phyloP scores from a whole-genome alignment of 164 flowering plant species.

The Magnolia kwangsiensis region DNA sequence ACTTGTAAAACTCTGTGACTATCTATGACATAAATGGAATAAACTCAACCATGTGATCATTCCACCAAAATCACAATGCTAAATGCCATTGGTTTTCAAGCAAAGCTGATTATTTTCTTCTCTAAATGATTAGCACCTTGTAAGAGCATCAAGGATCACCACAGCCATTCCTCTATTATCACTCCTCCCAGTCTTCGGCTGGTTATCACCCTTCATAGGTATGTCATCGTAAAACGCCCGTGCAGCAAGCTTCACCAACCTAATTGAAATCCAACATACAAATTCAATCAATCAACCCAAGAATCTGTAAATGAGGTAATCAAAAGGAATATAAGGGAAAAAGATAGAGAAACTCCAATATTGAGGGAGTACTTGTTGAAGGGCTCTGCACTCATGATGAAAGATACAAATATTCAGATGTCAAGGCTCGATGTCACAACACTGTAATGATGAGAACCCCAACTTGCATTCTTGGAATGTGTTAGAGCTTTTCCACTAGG shows the following conservation, averaged over 20 bases:
- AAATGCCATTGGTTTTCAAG: no score
- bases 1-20: no score
- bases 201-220: constrained; percentile 53
- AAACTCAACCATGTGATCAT: no score
- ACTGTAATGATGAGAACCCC: neutral
- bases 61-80: no score
- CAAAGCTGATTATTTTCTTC: no score
- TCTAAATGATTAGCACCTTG: constrained; percentile 42
- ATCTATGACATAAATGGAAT: no score
- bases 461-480: neutral
- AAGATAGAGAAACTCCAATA: neutral
- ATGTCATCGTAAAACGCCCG: constrained; percentile 62
- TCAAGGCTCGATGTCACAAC: neutral
- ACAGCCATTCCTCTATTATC: constrained; percentile 95
- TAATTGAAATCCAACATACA: constrained; percentile 1
- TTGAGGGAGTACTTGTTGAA: constrained; percentile 19
- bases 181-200: constrained; percentile 71
- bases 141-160: constrained; percentile 88
- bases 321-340: neutral
- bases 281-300: neutral
- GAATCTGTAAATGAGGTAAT: neutral
- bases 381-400: constrained; percentile 21
- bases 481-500: neutral
- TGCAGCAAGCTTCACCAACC: constrained; percentile 54
- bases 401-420: neutral